Conservation (phyloP, 2,329 filamentous ascomycete species). For the Pseudopithomyces maydicus region DNA sequence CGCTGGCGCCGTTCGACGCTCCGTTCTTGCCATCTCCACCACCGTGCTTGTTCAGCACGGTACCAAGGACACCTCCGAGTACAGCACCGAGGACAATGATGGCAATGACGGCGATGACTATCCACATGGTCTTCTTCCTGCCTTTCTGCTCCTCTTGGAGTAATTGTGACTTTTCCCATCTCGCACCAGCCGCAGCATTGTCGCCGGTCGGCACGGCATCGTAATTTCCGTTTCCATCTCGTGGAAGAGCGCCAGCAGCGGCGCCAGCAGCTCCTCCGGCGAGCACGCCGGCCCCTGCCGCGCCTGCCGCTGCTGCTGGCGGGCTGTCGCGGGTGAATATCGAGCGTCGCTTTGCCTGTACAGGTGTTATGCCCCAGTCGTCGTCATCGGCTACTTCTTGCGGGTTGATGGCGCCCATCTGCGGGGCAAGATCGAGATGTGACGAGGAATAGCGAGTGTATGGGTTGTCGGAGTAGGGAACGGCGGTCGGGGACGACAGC, state of each 20-base stretch:
- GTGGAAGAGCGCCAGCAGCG: conserved; percentile 47
- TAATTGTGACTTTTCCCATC: conserved; percentile 69
- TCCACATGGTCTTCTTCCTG: conserved; percentile 72
- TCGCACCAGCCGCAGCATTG: neutral
- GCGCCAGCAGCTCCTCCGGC: conserved; percentile 48
- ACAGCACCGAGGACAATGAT: conserved; percentile 73
- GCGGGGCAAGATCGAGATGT: conserved; percentile 35
- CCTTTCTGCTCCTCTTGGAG: conserved; percentile 62
- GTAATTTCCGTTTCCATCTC: conserved; percentile 57
- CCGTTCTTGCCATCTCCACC: conserved; percentile 22
- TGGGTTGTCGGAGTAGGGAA: conserved; percentile 65
- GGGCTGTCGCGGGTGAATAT: conserved; percentile 53
- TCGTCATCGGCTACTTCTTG: conserved; percentile 84
- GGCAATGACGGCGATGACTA: conserved; percentile 67
- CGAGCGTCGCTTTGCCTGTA: conserved; percentile 58
- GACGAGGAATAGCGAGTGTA: conserved; percentile 64
- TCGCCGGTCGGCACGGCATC: conserved; percentile 48
- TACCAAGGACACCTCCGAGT: conserved; percentile 74
- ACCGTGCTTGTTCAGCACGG: conserved; percentile 62
- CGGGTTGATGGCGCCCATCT: conserved; percentile 67
- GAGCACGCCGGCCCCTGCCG: conserved; percentile 46
- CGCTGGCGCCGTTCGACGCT: conserved; percentile 23
- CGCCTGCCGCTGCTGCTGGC: conserved; percentile 48
- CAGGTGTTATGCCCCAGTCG: conserved; percentile 74
- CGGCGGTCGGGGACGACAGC: conserved; percentile 45